Evolutionary conservation across 768 basidiomycete species (phyloP), one percentile per base, ranked within the genome.

Genomic region (Lyophyllum decastes): DNA sequence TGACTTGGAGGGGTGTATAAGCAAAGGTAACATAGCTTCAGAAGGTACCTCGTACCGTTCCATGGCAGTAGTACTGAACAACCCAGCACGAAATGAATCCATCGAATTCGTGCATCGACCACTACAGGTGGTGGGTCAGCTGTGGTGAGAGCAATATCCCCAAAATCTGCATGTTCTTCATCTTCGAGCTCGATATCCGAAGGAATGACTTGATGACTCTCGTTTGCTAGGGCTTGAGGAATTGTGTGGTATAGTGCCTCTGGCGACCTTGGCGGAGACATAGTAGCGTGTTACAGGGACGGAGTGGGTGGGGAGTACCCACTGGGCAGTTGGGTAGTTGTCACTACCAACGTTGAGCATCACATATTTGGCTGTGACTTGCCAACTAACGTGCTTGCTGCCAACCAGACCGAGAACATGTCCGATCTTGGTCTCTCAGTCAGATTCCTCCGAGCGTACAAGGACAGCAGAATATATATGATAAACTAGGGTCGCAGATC

Each of bases 11-110:
- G 21, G 2, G 41, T 10, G 19, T 51, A 40, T 49, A 19, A 49
- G 27, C 40, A n/a, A 25, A 26, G 45, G 25, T 34, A 6, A 46
- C 45, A 17, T 30, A 16, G 49, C 27, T 16, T 7, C 2, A 50
- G 25, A 48, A 46, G 21, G 25, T 6, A 2, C 11, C 16, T 68
- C 81, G 67, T 69, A 94, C 94, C 93, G 67, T 95, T 96, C 94
- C 94, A 97, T 26, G 92, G 88, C 17, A 97, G 72, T 7, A 97
- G 78, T 3, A 89, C 82, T 19, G 91, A 89, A 55, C 88, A 88
- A 2, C 94, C 64, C 41, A 65, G 53, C 14, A 65, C 30, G 61
- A 92, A 90, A 62, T 86, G 81, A 41, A 87, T 81, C 85, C 87
- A 88, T 49, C 74, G 71, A 64, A 87, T 79, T 46, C 74, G 77